Percentiles rank a stretch among this genome's conserved stretches.
These are phyloP conservation scores for Sporodiniella umbellata DNA, from an alignment of 371 early-diverging fungal genomes.

Conservation along the genomic window DNA sequence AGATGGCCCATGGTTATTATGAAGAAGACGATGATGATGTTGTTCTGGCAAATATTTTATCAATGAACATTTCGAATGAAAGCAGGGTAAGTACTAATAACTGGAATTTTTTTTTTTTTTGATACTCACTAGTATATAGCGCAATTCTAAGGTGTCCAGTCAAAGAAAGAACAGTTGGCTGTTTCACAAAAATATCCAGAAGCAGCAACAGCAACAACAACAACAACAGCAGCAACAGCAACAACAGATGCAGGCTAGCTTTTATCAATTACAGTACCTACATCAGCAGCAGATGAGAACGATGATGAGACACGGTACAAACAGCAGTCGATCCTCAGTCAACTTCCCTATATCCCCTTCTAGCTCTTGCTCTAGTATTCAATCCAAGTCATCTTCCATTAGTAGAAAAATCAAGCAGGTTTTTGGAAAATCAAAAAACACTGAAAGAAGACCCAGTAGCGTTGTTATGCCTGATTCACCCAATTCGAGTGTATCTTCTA, in stretches of 20 bases:
- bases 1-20: too few species aligned
- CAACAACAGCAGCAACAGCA: conserved; percentile 15
- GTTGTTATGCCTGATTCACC: conserved; percentile 13
- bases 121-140: too few species aligned
- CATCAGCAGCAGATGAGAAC: conserved; percentile 23
- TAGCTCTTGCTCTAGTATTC: conserved; percentile 10
- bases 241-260: conserved; percentile 20
- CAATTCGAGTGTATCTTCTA: conserved; percentile 11
- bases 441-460: conserved; percentile 1
- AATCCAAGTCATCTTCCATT: conserved; percentile 6
- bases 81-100: conserved; percentile 2
- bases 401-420: conserved; percentile 21
- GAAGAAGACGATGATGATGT: conserved; percentile 14
- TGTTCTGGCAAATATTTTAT: conserved; percentile 20
- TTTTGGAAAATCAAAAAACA: conserved; percentile 6
- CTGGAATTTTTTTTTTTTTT: background rate
- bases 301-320: conserved; percentile 12
- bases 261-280: conserved; percentile 22
- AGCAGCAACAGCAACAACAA: conserved; percentile 18
- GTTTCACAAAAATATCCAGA: background rate
- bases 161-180: background rate
- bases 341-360: conserved; percentile 9
- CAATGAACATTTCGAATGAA: conserved; percentile 12
- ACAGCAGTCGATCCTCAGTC: background rate
- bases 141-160: background rate